These are phyloP conservation scores for Tuber melanosporum DNA, from an alignment of 495 filamentous ascomycete species.

Conservation along the genomic window DNA sequence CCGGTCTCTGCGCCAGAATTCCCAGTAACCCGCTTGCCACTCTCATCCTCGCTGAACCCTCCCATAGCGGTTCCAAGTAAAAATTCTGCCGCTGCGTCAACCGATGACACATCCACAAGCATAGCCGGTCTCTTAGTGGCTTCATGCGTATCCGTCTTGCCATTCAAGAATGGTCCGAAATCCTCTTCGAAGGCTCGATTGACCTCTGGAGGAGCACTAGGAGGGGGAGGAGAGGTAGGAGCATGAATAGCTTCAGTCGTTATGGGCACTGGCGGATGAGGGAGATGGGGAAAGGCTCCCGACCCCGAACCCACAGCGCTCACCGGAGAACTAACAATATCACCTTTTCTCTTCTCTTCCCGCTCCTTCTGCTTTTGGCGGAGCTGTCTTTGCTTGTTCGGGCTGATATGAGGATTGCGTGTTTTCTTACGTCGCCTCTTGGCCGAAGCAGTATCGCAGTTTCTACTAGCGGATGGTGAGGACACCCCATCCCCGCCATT, in stretches of 20 bases:
- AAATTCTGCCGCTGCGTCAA: slow-evolving; percentile 27
- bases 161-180: slow-evolving; percentile 25
- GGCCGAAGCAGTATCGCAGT: slow-evolving; percentile 21
- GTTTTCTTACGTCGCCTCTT: slow-evolving; percentile 34
- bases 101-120: slow-evolving; percentile 16
- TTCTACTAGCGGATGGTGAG: slow-evolving; percentile 24
- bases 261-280: neutral
- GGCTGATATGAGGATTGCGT: slow-evolving; percentile 33
- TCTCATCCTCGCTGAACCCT: slow-evolving; percentile 7
- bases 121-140: slow-evolving; percentile 8
- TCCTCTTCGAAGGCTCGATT: slow-evolving; percentile 36
- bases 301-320: slow-evolving; percentile 19
- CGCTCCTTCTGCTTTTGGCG: slow-evolving; percentile 33
- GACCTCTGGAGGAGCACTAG: neutral
- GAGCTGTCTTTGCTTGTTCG: slow-evolving; percentile 27
- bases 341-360: slow-evolving; percentile 31
- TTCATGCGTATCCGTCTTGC: slow-evolving; percentile 23
- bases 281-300: slow-evolving; percentile 3
- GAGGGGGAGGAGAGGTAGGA: neutral
- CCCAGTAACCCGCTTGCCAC: neutral
- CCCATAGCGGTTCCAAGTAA: slow-evolving; percentile 27
- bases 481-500: neutral
- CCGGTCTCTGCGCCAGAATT: neutral
- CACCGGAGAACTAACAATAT: slow-evolving; percentile 16
- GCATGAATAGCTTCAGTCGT: neutral